Conservation (phyloP, 78 protist genomes). For the Chrysochromulina parva region DNA sequence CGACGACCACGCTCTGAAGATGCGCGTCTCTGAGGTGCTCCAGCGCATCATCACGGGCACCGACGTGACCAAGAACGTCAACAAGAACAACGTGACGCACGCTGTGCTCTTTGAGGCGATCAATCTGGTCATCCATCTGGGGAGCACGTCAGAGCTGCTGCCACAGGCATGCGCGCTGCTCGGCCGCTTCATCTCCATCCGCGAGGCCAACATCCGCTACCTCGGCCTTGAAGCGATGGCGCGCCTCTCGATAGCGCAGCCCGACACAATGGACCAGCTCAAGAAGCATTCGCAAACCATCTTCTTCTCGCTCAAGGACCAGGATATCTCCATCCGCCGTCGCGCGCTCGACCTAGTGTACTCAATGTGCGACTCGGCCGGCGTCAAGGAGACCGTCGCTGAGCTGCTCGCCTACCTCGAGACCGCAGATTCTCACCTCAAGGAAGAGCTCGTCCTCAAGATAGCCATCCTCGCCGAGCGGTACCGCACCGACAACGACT, state of each 20-base stretch:
- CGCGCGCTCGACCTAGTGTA: conserved; percentile 92
- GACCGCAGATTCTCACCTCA: conserved; percentile 72
- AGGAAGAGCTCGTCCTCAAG: conserved; percentile 87
- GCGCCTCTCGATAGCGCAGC: conserved; percentile 10
- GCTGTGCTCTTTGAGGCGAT: conserved; percentile 93
- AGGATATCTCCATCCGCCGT: conserved; percentile 70
- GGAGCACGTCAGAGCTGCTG: not conserved
- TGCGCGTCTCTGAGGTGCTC: conserved; percentile 44
- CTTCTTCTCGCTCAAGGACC: conserved; percentile 55
- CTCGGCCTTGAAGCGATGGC: conserved; percentile 85
- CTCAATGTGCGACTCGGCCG: conserved; percentile 83
- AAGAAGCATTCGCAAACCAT: conserved; percentile 47
- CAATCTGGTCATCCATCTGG: conserved; percentile 72
- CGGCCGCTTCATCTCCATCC: conserved; percentile 76
- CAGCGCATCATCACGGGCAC: conserved; percentile 69
- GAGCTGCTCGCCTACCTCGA: conserved; percentile 86
- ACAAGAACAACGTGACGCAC: conserved; percentile 83
- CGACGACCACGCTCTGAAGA: not conserved
- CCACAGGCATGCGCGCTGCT: conserved; percentile 47
- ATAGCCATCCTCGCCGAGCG: conserved; percentile 95
- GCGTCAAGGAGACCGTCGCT: conserved; percentile 67
- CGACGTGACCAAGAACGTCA: conserved; percentile 68
- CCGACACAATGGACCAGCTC: conserved; percentile 10
- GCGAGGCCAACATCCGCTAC: conserved; percentile 91
- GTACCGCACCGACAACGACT: conserved; percentile 76